These are phyloP conservation scores for Trichophyton schoenleinii DNA, from an alignment of 2,329 filamentous ascomycete species.

Conservation along the genomic window DNA sequence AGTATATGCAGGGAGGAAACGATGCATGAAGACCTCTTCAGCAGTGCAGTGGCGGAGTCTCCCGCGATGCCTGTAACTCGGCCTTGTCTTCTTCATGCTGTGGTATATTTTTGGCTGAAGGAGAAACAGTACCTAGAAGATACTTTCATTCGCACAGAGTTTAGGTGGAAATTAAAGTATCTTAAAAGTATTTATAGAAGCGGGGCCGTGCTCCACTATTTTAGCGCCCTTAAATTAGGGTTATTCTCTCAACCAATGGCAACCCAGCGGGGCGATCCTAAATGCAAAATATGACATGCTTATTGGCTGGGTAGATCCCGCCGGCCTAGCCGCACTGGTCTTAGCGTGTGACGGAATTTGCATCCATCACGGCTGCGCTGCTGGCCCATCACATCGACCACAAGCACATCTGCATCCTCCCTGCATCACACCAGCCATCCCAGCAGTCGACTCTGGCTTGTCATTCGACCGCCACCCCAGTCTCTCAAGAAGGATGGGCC, in stretches of 20 bases:
- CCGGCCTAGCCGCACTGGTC: background rate
- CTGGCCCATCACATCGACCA: background rate
- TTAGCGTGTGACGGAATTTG: slow-evolving; percentile 1
- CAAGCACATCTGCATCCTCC: background rate
- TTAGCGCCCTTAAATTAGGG: background rate
- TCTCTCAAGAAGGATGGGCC: background rate
- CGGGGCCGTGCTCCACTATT: background rate
- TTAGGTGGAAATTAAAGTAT: background rate
- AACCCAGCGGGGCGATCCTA: background rate
- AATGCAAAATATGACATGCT: background rate
- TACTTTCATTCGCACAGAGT: background rate
- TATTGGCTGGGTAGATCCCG: background rate
- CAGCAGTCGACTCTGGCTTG: background rate
- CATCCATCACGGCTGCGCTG: background rate
- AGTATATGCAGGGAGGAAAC: background rate
- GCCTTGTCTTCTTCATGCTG: background rate
- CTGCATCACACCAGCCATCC: background rate
- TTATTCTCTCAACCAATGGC: background rate
- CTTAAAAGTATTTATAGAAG: background rate
- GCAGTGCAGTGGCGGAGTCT: background rate
- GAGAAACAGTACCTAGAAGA: background rate
- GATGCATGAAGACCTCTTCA: background rate
- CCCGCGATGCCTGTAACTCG: background rate
- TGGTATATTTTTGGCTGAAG: background rate
- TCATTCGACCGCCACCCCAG: background rate